Evolutionary conservation across 768 basidiomycete genomes (phyloP).

Genomic region (Psilocybe subaeruginosa): DNA sequence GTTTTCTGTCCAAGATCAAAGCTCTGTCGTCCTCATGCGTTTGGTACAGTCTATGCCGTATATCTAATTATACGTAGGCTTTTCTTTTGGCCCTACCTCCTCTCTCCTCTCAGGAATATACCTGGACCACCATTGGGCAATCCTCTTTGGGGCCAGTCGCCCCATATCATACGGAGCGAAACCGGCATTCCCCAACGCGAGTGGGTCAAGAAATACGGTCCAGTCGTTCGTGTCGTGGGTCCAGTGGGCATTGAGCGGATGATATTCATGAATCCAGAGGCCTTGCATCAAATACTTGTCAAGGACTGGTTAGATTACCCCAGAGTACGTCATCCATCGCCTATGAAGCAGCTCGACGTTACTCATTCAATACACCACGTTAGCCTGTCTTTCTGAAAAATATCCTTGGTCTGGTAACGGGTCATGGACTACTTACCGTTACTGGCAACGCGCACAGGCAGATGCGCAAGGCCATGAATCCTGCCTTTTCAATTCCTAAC

Average conservation of each 20-base stretch:
- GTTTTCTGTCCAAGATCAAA: neutral
- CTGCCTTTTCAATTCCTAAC: slow-evolving; percentile 50
- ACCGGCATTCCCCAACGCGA: slow-evolving; percentile 45
- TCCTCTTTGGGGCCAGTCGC: slow-evolving; percentile 39
- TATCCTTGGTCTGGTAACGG: slow-evolving; percentile 42
- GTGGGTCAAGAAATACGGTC: slow-evolving; percentile 49
- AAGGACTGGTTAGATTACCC: slow-evolving; percentile 49
- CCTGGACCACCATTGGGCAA: slow-evolving; percentile 32
- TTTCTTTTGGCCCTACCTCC: slow-evolving; percentile 30
- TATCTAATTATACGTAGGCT: slow-evolving; percentile 25
- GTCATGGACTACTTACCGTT: slow-evolving; percentile 48
- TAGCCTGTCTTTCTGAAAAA: slow-evolving; percentile 47
- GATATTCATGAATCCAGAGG: slow-evolving; percentile 45
- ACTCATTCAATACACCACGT: neutral
- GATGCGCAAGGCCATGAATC: slow-evolving; percentile 54
- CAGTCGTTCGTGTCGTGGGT: slow-evolving; percentile 45
- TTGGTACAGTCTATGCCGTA: slow-evolving; percentile 12
- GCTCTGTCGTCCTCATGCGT: neutral
- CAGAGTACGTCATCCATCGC: slow-evolving; percentile 25
- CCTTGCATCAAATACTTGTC: slow-evolving; percentile 44
- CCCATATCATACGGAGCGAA: slow-evolving; percentile 39
- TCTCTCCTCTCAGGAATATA: slow-evolving; percentile 31
- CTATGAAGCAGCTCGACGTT: neutral
- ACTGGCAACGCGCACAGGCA: slow-evolving; percentile 51
- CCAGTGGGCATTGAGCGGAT: slow-evolving; percentile 47